These are phyloP conservation scores for Polysphondylium violaceum DNA, from an alignment of 78 protist species.

Conservation along the genomic window DNA sequence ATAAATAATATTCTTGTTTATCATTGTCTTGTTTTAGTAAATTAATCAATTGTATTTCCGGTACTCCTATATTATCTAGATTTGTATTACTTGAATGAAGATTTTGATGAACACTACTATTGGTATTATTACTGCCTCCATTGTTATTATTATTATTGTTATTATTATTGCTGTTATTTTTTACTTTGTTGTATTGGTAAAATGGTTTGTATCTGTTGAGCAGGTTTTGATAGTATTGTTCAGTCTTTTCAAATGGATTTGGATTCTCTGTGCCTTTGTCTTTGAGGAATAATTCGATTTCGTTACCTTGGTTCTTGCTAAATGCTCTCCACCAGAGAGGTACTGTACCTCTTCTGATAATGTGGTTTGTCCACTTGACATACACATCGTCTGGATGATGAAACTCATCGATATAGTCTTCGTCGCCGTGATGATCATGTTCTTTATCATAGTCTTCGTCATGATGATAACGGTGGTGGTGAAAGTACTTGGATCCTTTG, in stretches of 20 bases:
- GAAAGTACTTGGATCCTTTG: background rate
- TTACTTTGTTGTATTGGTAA: slow-evolving; percentile 28
- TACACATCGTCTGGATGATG: background rate
- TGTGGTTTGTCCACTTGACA: slow-evolving; percentile 48
- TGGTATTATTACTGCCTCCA: too few relatives aligned
- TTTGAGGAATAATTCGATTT: slow-evolving; percentile 28
- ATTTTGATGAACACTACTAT: too few relatives aligned
- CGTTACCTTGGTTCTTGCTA: slow-evolving; percentile 51
- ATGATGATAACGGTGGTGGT: background rate
- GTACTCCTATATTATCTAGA: slow-evolving; percentile 33
- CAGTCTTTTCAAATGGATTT: slow-evolving; percentile 60
- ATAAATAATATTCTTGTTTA: slow-evolving; percentile 31
- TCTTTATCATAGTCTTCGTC: background rate
- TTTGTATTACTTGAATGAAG: too few relatives aligned
- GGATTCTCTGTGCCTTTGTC: slow-evolving; percentile 57
- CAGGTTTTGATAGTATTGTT: slow-evolving; percentile 24
- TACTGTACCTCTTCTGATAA: slow-evolving; percentile 69
- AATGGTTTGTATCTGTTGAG: slow-evolving; percentile 18
- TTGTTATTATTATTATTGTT: too few relatives aligned
- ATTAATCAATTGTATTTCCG: slow-evolving; percentile 16
- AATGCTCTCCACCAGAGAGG: slow-evolving; percentile 76
- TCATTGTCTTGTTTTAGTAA: slow-evolving; percentile 32
- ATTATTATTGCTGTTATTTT: too few relatives aligned
- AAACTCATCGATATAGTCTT: background rate
- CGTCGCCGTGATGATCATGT: background rate